Evolutionary conservation across 2,329 filamentous ascomycete species (phyloP), one percentile per base, ranked within the genome.

Genomic region (Colletotrichum musicola): DNA sequence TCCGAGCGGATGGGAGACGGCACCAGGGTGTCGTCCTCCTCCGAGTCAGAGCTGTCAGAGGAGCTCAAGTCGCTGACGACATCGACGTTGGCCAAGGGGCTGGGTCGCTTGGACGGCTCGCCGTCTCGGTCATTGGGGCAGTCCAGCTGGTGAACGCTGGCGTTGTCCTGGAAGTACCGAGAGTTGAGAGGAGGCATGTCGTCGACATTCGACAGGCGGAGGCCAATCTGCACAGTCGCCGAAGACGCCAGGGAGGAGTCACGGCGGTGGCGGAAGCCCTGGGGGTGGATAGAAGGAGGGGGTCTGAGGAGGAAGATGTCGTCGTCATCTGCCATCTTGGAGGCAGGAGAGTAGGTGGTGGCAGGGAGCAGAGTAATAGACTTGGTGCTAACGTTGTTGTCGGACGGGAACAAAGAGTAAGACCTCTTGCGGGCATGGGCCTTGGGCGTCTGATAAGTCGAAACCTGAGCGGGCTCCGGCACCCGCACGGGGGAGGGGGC

Each of bases 191-290:
- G 80, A 1, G 80, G 78, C 70, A 88, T 83, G 71, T 88, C 85
- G 14, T 84, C 80, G 38, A 86, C 83, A 62, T 85, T 88, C 27
- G 90, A 93, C 63, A 93, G 82, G 12, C 91, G 86, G 16, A 93
- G 82, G 1, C 90, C 91, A 59, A 93, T 93, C 74, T 92, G 90
- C 12, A 93, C 90, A 0, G 90, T 93, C 25, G 90, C 90, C 10
- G 88, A 88, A 51, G 90, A 92, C 16, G 83, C 83, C 49, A 89
- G 82, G 1, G 90, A 93, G 5, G 89, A 89, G 67, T 88, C 83
- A 51, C 90, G 84, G 18, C 82, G 80, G 74, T 87, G 86, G n/a
- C 83, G 81, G 14, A 76, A 74, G 4, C 77, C 78, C 49, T 79
- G 79, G 20, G 63, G 64, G 13, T 65, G 64, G 6, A 72, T 63